Percentiles rank a stretch among this genome's conserved stretches.
These are phyloP conservation scores for Huntiella bhutanensis DNA, from an alignment of 2,329 filamentous ascomycete species.

Conservation along the genomic window DNA sequence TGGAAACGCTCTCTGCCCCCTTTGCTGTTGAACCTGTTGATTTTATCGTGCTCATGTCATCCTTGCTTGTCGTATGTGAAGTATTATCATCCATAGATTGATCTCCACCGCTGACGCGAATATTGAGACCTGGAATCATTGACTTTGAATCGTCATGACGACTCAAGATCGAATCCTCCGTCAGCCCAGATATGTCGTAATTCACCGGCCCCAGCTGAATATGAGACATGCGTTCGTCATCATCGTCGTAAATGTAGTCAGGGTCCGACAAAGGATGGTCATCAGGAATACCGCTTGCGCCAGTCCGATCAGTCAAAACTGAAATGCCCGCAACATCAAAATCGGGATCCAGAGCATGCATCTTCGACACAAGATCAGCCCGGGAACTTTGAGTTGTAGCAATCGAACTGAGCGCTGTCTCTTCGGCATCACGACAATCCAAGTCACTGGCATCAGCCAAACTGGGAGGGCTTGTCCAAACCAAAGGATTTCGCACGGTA, in stretches of 20 bases:
- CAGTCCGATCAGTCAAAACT: constrained; percentile 1
- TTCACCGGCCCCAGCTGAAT: neutral
- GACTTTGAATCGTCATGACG: too few relatives aligned
- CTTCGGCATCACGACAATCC: constrained; percentile 1
- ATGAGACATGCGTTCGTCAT: neutral
- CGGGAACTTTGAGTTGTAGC: constrained; percentile 1
- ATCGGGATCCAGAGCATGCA: neutral
- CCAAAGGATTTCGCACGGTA: constrained; percentile 8
- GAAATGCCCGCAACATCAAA: constrained; percentile 2
- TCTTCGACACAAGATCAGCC: neutral
- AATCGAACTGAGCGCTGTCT: neutral
- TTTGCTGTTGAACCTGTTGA: too few relatives aligned
- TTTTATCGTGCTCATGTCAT: too few relatives aligned
- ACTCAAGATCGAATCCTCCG: neutral
- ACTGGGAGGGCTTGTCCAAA: constrained; percentile 11
- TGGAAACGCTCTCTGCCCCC: too few relatives aligned
- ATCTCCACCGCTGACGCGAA: too few relatives aligned
- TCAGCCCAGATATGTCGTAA: constrained; percentile 4
- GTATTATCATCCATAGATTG: too few relatives aligned
- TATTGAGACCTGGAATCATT: too few relatives aligned
- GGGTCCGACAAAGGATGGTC: neutral
- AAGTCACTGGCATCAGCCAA: constrained; percentile 6
- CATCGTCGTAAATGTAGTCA: constrained; percentile 1
- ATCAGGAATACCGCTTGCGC: neutral
- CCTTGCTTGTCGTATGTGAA: too few relatives aligned